phyloP scores from a whole-genome alignment of 495 filamentous ascomycete genomes.

The Terfezia claveryi region DNA sequence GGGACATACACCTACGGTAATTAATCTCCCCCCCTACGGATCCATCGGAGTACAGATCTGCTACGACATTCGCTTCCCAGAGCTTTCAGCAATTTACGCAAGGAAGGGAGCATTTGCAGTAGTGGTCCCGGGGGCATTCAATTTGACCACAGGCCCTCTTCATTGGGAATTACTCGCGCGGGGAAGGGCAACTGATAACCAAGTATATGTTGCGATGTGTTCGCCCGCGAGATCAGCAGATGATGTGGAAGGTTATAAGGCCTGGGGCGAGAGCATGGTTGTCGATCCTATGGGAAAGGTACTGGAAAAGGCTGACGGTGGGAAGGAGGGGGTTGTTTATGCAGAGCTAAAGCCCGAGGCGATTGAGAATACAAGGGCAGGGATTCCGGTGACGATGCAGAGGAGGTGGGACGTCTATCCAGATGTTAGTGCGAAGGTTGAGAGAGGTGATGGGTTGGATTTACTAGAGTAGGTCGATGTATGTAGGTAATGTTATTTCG shows the following conservation, averaged over 20 bases:
- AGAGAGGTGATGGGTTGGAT: neutral
- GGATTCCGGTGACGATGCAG: slow-evolving; percentile 69
- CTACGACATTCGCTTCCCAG: slow-evolving; percentile 93
- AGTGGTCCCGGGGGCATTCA: slow-evolving; percentile 89
- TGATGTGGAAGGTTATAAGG: slow-evolving; percentile 54
- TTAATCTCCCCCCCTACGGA: slow-evolving; percentile 72
- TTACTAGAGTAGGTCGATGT: neutral
- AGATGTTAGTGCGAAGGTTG: slow-evolving; percentile 39
- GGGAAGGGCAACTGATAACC: slow-evolving; percentile 80
- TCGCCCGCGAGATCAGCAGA: slow-evolving; percentile 55
- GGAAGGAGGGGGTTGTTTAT: slow-evolving; percentile 46
- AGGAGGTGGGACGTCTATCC: slow-evolving; percentile 89
- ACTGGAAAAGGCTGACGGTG: slow-evolving; percentile 47
- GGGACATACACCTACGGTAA: slow-evolving; percentile 55
- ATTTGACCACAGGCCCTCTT: slow-evolving; percentile 70
- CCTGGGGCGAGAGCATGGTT: slow-evolving; percentile 77
- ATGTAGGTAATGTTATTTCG: no score
- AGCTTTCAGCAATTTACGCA: slow-evolving; percentile 77
- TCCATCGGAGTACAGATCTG: slow-evolving; percentile 74
- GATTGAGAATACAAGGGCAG: slow-evolving; percentile 57
- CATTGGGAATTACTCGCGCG: slow-evolving; percentile 75
- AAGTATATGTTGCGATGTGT: slow-evolving; percentile 82
- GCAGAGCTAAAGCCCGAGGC: slow-evolving; percentile 47
- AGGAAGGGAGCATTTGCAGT: slow-evolving; percentile 62
- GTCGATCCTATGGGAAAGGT: slow-evolving; percentile 76